A percentile compares a stretch with the other conserved stretches of the same genome.
These are phyloP conservation scores for Cercospora zeae-maydis DNA, from an alignment of 2,329 filamentous ascomycete genomes.

Conservation along the genomic window DNA sequence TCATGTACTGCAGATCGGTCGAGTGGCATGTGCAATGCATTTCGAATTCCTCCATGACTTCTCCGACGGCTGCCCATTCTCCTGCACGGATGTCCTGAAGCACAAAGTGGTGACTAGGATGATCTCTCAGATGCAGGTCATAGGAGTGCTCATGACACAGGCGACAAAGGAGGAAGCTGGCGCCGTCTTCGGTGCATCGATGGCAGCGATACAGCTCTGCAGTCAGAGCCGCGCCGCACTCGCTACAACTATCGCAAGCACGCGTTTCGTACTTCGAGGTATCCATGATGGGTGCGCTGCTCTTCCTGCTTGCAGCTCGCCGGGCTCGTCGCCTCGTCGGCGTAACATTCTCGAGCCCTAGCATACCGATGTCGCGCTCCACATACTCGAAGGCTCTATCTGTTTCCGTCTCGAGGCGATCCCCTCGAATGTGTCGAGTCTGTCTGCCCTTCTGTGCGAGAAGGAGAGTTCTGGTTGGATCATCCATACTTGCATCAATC, in stretches of 20 bases:
- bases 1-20: constrained; percentile 6
- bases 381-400: not conserved
- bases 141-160: not conserved
- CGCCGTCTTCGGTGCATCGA: not conserved
- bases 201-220: not conserved
- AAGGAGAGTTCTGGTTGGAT: constrained; percentile 1
- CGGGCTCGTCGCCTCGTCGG: not conserved
- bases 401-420: constrained; percentile 3
- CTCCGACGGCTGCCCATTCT: not conserved
- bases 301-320: not conserved
- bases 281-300: not conserved
- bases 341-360: not conserved
- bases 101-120: not conserved
- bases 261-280: not conserved
- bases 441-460: constrained; percentile 1
- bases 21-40: constrained; percentile 14
- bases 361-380: not conserved
- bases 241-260: not conserved
- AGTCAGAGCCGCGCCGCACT: not conserved
- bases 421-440: not conserved
- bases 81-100: not conserved
- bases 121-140: not conserved
- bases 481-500: not conserved
- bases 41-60: not conserved
- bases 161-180: not conserved